phyloP scores from a whole-genome alignment of 2,329 filamentous ascomycete genomes.

The Fusarium staphyleae region DNA sequence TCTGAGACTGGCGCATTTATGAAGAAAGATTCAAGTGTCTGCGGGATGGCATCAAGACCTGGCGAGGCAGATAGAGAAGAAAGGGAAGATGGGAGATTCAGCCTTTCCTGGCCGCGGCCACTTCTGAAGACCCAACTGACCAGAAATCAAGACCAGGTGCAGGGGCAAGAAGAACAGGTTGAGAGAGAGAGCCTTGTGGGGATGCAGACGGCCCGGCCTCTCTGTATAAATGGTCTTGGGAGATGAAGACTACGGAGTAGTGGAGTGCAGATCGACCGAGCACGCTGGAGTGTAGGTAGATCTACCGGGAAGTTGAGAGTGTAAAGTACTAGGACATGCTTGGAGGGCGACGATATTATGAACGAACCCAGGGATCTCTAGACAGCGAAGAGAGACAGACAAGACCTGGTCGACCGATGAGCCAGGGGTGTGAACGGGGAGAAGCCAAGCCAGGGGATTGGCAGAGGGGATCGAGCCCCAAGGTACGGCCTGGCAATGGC shows the following conservation, averaged over 20 bases:
- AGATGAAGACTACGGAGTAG: conserved; percentile 38
- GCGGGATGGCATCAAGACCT: conserved; percentile 23
- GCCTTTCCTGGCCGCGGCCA: conserved; percentile 43
- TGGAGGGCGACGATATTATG: conserved; percentile 32
- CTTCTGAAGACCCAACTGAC: conserved; percentile 37
- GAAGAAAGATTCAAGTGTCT: conserved; percentile 24
- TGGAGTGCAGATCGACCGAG: conserved; percentile 39
- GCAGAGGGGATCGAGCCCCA: conserved; percentile 27
- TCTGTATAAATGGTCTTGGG: conserved; percentile 43
- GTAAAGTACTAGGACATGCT: conserved; percentile 32
- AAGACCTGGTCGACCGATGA: conserved; percentile 17
- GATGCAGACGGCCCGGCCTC: conserved; percentile 34
- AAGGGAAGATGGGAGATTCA: conserved; percentile 29
- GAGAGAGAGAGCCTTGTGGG: conserved; percentile 40
- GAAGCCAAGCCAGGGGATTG: conserved; percentile 21
- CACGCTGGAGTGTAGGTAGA: conserved; percentile 28
- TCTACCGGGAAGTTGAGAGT: conserved; percentile 25
- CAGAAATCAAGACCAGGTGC: conserved; percentile 24
- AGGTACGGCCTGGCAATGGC: conserved; percentile 31
- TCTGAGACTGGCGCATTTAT: conserved; percentile 42
- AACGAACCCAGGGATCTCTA: conserved; percentile 32
- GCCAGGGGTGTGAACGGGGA: conserved; percentile 24
- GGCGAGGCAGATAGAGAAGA: conserved; percentile 38
- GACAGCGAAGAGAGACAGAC: conserved; percentile 20
- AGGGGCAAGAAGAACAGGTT: conserved; percentile 29